Base-by-base conservation (phyloP, 768 basidiomycete genomes). In the Boletus edulis region DNA sequence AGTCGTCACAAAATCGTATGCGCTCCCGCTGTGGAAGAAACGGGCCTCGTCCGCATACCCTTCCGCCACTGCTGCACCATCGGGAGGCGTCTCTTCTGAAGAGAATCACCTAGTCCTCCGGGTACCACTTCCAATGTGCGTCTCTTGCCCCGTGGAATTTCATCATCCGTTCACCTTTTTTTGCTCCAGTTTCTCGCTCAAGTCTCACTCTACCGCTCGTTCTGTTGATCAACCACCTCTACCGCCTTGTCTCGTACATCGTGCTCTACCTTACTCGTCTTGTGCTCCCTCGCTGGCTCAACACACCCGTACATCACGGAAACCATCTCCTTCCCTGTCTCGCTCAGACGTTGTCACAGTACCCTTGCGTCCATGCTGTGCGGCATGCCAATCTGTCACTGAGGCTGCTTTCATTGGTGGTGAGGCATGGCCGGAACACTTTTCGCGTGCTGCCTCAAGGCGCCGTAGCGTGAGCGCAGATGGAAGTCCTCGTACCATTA, bases 331-430 rank as follows among this genome's bases (percentile, higher is more conserved):
- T 55, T 69, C 67, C 43, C 74, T 77, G 29, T 73, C 75, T 46
- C 75, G 72, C 18, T 60, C 77, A 15, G 68, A 76, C 39, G 56
- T 70, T 24, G 58, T 75, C 31, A 89, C 85, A 0, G 70, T 91
- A 1, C 89, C 89, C 8, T 73, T 91, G 15, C 83, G 89, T 41
- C 76, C 83, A 13, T 91, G 89, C 68, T 91, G 89, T 62, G 67
- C 76, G 10, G 78, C 82, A 43, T 91, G 89, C 63, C 76, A 81
- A 39, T 66, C 70, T 35, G 76, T 77, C 55, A 85, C 81, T 3
- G 88, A 90, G 42, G 76, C 81, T 51, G 80, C 76, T 46, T 62
- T 81, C 37, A 67, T 75, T 40, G 73, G 81, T 59, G 86, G 84
- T 32, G 80, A 81, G 20, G 67, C 76, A 1, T 89, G 85, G 85